These are phyloP conservation scores for Copromyces sp. DNA, from an alignment of 495 filamentous ascomycete genomes.

Conservation along the genomic window DNA sequence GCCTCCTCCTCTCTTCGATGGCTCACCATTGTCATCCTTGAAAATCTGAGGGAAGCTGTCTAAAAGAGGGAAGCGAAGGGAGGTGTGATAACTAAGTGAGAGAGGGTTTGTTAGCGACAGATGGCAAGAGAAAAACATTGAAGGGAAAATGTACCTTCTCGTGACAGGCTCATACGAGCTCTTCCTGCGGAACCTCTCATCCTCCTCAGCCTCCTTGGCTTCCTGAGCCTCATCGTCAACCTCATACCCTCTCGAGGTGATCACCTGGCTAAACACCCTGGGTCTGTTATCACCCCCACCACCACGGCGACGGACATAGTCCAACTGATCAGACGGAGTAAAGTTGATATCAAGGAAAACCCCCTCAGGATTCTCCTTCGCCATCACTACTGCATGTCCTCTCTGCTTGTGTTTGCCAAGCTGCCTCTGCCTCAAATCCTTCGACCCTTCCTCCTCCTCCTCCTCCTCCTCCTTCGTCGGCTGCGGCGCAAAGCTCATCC, in stretches of 20 bases:
- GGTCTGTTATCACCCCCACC: slow-evolving; percentile 8
- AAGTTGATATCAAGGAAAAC: slow-evolving; percentile 19
- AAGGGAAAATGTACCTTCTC: slow-evolving; percentile 10
- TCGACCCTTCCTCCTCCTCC: slow-evolving; percentile 4
- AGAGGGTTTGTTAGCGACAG: neutral
- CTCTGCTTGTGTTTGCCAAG: neutral
- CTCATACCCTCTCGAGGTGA: slow-evolving; percentile 12
- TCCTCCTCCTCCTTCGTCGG: slow-evolving; percentile 10
- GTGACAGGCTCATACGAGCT: slow-evolving; percentile 16
- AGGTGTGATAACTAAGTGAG: slow-evolving; percentile 30
- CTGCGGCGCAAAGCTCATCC: slow-evolving; percentile 35
- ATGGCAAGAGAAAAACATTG: neutral
- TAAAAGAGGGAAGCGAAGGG: slow-evolving; percentile 62
- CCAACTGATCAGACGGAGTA: slow-evolving; percentile 18
- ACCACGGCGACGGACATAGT: slow-evolving; percentile 1
- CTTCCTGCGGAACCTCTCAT: slow-evolving; percentile 5
- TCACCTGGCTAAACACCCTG: slow-evolving; percentile 22
- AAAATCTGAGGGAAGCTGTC: slow-evolving; percentile 74
- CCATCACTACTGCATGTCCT: neutral
- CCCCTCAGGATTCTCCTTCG: slow-evolving; percentile 10
- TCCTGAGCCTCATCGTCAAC: slow-evolving; percentile 5
- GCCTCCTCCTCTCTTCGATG: slow-evolving; percentile 20
- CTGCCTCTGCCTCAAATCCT: neutral
- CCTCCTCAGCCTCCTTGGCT: slow-evolving; percentile 8
- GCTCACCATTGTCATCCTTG: slow-evolving; percentile 28